phyloP scores from a whole-genome alignment of 768 basidiomycete species.

The Mycena galopus region DNA sequence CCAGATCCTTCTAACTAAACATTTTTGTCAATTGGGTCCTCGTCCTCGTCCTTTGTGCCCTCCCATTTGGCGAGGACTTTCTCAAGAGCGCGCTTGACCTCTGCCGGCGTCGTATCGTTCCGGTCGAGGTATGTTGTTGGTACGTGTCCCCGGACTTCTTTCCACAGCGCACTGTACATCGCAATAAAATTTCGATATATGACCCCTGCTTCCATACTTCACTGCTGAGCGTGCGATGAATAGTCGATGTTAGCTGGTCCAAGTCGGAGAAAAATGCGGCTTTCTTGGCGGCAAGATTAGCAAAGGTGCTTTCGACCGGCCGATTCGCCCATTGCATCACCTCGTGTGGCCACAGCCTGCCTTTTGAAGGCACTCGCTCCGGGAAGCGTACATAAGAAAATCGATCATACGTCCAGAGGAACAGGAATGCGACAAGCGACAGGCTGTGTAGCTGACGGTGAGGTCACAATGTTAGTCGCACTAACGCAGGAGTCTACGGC shows the following conservation, averaged over 20 bases:
- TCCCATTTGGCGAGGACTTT: neutral
- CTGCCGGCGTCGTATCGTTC: too few relatives aligned
- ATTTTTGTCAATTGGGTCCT: too few relatives aligned
- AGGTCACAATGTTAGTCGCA: conserved; percentile 3
- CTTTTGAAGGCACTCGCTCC: neutral
- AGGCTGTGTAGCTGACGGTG: conserved; percentile 23
- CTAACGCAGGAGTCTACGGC: conserved; percentile 4
- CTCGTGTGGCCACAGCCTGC: too few relatives aligned
- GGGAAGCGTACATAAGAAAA: conserved; percentile 20
- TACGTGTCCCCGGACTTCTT: too few relatives aligned
- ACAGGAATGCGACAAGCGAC: neutral
- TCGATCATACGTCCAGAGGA: conserved; percentile 6
- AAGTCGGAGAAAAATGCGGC: neutral
- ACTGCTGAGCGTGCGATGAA: neutral
- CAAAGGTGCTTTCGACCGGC: too few relatives aligned
- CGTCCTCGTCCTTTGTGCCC: neutral
- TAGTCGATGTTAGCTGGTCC: neutral
- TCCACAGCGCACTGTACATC: conserved; percentile 15
- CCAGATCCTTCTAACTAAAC: too few relatives aligned
- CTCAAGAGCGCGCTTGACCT: too few relatives aligned
- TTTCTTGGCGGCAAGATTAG: neutral
- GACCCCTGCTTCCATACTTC: conserved; percentile 5
- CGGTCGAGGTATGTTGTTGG: too few relatives aligned
- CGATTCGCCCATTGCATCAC: too few relatives aligned
- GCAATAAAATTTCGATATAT: neutral